Base-by-base conservation (phyloP, 169 alveolate genomes). In the Eimeria mitis region DNA sequence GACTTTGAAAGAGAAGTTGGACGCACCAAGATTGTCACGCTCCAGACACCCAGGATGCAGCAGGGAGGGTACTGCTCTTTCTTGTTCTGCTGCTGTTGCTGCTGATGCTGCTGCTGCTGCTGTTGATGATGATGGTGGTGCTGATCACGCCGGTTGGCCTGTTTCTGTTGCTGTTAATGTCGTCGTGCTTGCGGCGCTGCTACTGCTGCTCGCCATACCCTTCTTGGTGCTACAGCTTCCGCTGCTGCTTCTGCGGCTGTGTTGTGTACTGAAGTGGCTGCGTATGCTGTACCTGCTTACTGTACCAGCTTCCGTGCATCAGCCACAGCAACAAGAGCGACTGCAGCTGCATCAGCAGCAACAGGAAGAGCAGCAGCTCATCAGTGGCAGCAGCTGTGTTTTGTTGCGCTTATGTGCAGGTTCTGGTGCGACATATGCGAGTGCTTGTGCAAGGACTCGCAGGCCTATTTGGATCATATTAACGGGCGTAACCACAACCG, bases 401-500 rank as follows among this genome's bases (percentile, higher is more conserved):
- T 13, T 16, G 47, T 34, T 68, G 78, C n/a, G 65, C 65, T 68
- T 83, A 79, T 40, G 21, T 70, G 61, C 91, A 92, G 96, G 88
- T 92, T 92, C 94, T 98, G 97, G 96, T 98, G 99, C 95, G 97
- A 98, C 78, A 89, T 96, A 31, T 98, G 99, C 95, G 98, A 98
- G 88, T 98, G 99, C 56, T 96, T 97, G 28, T 91, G 98, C 56
- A 98, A 98, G 91, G 99, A 98, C 95, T 97, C 99, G 19, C 98
- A 98, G 65, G 97, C 99, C 7, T 99, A 98, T 96, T 89, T 98
- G 91, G 99, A 99, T 92, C 99, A 99, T 94, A 97, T 98, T 37
- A 98, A 99, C 96, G 99, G 99, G 1, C 97, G 98, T 79, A 98
- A 98, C 85, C 99, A 99, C 91, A 98, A 98, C 94, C 84, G 99